Conservation (phyloP, 2,329 filamentous ascomycete genomes). For the Allantophomopsis cytisporea region DNA sequence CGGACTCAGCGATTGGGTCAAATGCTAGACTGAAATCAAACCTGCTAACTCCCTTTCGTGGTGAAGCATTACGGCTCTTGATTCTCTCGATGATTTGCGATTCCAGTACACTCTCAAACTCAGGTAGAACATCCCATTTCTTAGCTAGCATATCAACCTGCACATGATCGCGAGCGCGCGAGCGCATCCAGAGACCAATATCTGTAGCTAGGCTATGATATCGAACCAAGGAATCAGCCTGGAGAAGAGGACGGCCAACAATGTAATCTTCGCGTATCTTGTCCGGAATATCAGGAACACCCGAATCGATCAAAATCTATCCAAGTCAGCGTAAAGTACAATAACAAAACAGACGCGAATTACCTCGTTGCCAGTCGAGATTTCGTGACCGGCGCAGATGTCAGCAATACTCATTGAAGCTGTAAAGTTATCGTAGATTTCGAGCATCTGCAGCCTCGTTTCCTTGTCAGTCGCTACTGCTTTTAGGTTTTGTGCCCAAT, state of each 20-base stretch:
- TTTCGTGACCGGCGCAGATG: slow-evolving; percentile 24
- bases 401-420: slow-evolving; percentile 55
- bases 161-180: slow-evolving; percentile 12
- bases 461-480: slow-evolving; percentile 3
- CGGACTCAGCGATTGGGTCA: slow-evolving; percentile 40
- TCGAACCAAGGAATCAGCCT: slow-evolving; percentile 25
- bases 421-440: slow-evolving; percentile 36
- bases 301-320: slow-evolving; percentile 13
- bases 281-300: slow-evolving; percentile 17
- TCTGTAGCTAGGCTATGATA: slow-evolving; percentile 8
- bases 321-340: slow-evolving; percentile 3
- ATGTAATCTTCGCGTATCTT: slow-evolving; percentile 40
- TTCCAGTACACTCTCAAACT: slow-evolving; percentile 11
- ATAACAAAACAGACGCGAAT: neutral
- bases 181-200: slow-evolving; percentile 15
- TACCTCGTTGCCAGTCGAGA: slow-evolving; percentile 13
- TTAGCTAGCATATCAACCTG: slow-evolving; percentile 10
- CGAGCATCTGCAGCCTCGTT: slow-evolving; percentile 24
- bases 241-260: slow-evolving; percentile 35
- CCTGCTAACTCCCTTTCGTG: slow-evolving; percentile 24
- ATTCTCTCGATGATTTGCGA: slow-evolving; percentile 10
- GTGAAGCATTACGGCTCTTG: slow-evolving; percentile 3
- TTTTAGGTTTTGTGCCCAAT: slow-evolving; percentile 21
- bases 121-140: slow-evolving; percentile 8
- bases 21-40: slow-evolving; percentile 44